Evolutionary conservation across 208 protist genomes (phyloP), one percentile per base, ranked within the genome.

Genomic region (Leishmania arabica): DNA sequence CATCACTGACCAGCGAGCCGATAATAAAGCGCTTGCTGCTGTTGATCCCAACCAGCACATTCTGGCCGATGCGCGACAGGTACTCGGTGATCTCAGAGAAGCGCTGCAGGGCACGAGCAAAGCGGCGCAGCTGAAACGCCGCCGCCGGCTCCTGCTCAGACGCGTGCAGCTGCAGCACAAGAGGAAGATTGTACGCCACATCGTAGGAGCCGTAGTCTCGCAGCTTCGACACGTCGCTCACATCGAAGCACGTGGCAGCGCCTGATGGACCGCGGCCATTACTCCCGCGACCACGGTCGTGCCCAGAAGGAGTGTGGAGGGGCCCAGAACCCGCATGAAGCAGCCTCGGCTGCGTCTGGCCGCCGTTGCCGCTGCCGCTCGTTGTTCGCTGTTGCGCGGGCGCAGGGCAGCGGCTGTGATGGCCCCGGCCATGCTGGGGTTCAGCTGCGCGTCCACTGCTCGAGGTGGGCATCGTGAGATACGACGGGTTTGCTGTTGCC

Each of bases 11-110:
- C 3, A 92, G 78, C 5, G 88, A 89, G 58, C 88, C 88, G 68
- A 92, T 90, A 42, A 92, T 90, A 75, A 92, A 92, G 74, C 88
- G 88, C 70, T 88, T 89, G 82, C 88, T 92, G 76, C 88, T 92
- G 86, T 92, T 92, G 2, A 92, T 81, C 37, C 88, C 88, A 27
- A 84, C 86, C 34, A 92, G 68, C 53, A 92, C 86, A 54, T 90
- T 92, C 80, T 92, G 86, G 45, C 88, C 86, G 6, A 92, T 84
- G 34, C 84, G 86, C 6, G 88, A 83, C 78, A 90, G 80, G 79
- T 79, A 84, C 51, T 89, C 84, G 6, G 81, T 88, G 62, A 92
- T 86, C 40, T 75, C 58, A 15, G 78, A 75, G 58, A 86, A 86
- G 1, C 88, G 88, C 84, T 85, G 77, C 34, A 92, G 77, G 45